A percentile compares a stretch with the other conserved stretches of the same genome.
Evolutionary conservation across 192 early-diverging fungal genomes (phyloP).

Genomic region (Dissophora ornata): DNA sequence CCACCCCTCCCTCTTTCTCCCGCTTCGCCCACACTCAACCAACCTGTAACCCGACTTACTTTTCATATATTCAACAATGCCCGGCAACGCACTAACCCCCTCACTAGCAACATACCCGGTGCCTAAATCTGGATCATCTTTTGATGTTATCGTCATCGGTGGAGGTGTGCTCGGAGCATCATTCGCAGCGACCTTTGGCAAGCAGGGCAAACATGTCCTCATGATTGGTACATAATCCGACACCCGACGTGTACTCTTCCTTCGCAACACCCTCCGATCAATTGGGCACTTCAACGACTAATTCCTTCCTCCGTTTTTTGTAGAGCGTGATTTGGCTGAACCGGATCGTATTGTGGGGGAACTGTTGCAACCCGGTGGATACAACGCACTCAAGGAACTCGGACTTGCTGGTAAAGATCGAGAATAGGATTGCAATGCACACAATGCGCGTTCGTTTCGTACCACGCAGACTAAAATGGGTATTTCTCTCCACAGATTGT

Average conservation of each 20-base stretch:
- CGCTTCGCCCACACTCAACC: no score
- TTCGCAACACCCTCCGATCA: no score
- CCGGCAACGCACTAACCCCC: background rate
- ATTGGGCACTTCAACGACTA: background rate
- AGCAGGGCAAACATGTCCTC: constrained; percentile 27
- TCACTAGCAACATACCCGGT: constrained; percentile 11
- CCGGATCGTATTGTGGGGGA: constrained; percentile 98
- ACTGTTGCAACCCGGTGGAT: constrained; percentile 93
- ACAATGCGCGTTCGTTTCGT: constrained; percentile 88
- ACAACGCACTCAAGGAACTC: constrained; percentile 79
- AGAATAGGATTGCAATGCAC: constrained; percentile 93
- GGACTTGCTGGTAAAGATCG: constrained; percentile 77
- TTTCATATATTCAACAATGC: constrained; percentile 10
- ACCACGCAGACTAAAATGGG: no score
- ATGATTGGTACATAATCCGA: constrained; percentile 25
- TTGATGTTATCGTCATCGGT: constrained; percentile 28
- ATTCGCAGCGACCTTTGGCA: constrained; percentile 27
- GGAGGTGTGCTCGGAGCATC: constrained; percentile 28
- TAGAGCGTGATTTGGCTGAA: constrained; percentile 88
- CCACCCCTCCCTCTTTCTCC: no score
- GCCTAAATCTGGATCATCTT: constrained; percentile 17
- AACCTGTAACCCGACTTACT: no score
- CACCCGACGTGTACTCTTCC: no score
- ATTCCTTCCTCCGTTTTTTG: background rate
- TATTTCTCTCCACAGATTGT: constrained; percentile 69